Evolutionary conservation across 257 asterid species (phyloP).

Genomic region (Paraleonurus japonicus): DNA sequence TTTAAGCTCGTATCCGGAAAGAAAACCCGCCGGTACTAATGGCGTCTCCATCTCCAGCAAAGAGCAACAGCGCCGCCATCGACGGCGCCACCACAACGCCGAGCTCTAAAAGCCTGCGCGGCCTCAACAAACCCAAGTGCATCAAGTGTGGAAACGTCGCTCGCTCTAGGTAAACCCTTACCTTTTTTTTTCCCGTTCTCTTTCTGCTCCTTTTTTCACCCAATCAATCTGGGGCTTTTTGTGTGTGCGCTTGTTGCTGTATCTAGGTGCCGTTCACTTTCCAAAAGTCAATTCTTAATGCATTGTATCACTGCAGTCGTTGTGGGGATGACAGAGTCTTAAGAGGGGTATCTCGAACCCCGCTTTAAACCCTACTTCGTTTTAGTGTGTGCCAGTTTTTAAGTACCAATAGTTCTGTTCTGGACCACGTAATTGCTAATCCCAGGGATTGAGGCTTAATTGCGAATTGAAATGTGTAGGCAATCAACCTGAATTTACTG

Average conservation of each 20-base stretch:
- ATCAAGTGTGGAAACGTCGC: constrained; percentile 97
- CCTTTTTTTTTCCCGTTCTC: background rate
- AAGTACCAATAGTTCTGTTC: background rate
- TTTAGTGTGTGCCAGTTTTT: background rate
- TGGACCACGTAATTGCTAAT: background rate
- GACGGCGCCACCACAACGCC: constrained; percentile 27
- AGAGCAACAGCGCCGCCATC: constrained; percentile 39
- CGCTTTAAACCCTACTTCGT: constrained; percentile 2
- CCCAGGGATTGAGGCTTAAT: background rate
- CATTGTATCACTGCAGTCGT: constrained; percentile 13
- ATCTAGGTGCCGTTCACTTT: background rate
- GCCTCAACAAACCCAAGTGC: constrained; percentile 97
- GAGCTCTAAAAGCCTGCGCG: constrained; percentile 65
- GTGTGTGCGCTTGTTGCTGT: background rate
- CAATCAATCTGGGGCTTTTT: constrained; percentile 17
- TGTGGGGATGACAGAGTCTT: background rate
- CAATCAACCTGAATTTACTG: background rate
- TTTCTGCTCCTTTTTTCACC: background rate
- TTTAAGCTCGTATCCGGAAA: constrained; percentile 21
- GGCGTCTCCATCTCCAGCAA: constrained; percentile 57
- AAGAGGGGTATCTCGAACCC: background rate
- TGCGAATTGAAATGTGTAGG: constrained; percentile 1
- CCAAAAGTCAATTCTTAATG: constrained; percentile 2
- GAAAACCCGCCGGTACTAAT: constrained; percentile 27
- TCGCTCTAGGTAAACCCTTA: constrained; percentile 70